Base-by-base conservation (phyloP, 2,329 filamentous ascomycete genomes). In the Pseudopithomyces maydicus region DNA sequence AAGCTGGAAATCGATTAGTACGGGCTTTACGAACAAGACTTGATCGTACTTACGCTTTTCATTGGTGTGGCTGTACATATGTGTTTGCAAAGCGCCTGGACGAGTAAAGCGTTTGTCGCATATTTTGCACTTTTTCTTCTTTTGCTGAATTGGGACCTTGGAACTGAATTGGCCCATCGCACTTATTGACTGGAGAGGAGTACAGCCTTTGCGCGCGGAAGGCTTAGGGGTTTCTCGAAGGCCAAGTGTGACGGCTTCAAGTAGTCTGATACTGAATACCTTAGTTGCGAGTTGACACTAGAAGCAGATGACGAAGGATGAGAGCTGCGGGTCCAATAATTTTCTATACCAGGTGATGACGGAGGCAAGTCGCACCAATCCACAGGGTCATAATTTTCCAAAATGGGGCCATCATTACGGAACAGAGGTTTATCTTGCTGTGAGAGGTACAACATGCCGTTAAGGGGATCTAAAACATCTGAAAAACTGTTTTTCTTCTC, bases 41-140 rank as follows among this genome's bases (percentile, higher is more conserved):
- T n/a, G n/a, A n/a, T n/a, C n/a, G n/a, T n/a, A n/a, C 92, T 84
- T 86, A 97, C 92, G 94, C 81, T 98, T 98, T 78, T 98, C 94
- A 74, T 94, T 94, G 54, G 94, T 98, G 74, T 98, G 94, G 78
- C 92, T 97, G 80, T 97, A 97, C 90, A 97, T 97, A 75, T 98
- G 94, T 32, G 94, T 98, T 75, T 97, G 93, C 39, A 98, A 79
- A 15, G 94, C 97, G 73, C 92, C 97, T 1, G 94, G 94, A 52
- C 94, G 86, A 2, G 94, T 97, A 77, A 98, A 98, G 42, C 94
- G 88, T 84, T 97, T 97, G 78, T 97, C 94, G 81, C 94, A 98
- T 58, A 98, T 91, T 80, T 97, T 97, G 85, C 94, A 98, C 82
- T 97, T 97, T 81, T 98, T 95, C 84, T 98, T 98, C 87, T 98